Evolutionary conservation across 1,139 yeast species (phyloP).

Genomic region (Geotrichum reessii): DNA sequence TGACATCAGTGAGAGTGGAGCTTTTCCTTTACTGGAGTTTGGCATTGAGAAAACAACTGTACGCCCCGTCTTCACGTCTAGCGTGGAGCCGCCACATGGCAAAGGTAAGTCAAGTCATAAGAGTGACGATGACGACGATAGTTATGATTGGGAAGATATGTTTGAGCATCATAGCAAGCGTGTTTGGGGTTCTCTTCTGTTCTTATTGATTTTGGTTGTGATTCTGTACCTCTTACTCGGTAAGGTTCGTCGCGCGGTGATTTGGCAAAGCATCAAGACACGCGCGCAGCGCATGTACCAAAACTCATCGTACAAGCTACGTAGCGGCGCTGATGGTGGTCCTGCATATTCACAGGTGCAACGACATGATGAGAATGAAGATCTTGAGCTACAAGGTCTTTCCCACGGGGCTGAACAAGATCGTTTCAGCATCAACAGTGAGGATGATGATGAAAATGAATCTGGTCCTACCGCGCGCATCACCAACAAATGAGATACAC

Average conservation of each 20-base stretch:
- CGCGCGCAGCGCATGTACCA: slow-evolving; percentile 11
- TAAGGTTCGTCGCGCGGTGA: slow-evolving; percentile 32
- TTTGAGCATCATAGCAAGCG: slow-evolving; percentile 44
- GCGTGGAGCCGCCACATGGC: background rate
- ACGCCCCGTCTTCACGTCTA: slow-evolving; percentile 7
- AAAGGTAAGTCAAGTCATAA: background rate
- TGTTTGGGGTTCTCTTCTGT: slow-evolving; percentile 50
- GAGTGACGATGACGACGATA: slow-evolving; percentile 25
- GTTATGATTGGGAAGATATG: slow-evolving; percentile 35
- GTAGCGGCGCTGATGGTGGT: slow-evolving; percentile 19
- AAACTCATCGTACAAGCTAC: background rate
- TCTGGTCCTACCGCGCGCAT: background rate
- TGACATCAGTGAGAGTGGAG: slow-evolving; percentile 38
- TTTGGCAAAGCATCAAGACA: slow-evolving; percentile 28
- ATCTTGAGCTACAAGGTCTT: slow-evolving; percentile 9
- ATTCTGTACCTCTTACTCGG: slow-evolving; percentile 50
- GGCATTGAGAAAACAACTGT: background rate
- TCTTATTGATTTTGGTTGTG: slow-evolving; percentile 41
- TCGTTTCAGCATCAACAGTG: slow-evolving; percentile 6
- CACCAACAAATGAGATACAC: background rate
- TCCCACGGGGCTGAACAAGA: slow-evolving; percentile 1
- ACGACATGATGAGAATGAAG: slow-evolving; percentile 1
- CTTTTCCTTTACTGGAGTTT: slow-evolving; percentile 19
- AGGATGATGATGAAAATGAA: background rate
- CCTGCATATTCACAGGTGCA: slow-evolving; percentile 10